Evolutionary conservation across 768 basidiomycete genomes (phyloP).

Genomic region (Pleurotus sapidus): DNA sequence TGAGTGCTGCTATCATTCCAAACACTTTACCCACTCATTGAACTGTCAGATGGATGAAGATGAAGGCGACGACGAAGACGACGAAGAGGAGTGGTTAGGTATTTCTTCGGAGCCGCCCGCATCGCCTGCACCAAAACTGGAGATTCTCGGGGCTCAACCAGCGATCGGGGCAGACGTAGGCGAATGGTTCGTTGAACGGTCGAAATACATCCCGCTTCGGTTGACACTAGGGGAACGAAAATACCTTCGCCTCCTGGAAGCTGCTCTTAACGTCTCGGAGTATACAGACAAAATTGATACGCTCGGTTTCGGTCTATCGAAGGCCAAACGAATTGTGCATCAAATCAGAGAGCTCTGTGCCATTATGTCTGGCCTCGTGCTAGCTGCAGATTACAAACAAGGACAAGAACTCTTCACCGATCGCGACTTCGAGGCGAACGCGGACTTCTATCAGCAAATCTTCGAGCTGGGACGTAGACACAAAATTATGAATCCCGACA

Average conservation of each 20-base stretch:
- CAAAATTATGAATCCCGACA: slow-evolving; percentile 92
- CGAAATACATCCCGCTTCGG: slow-evolving; percentile 79
- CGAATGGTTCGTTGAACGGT: slow-evolving; percentile 83
- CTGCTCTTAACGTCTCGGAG: slow-evolving; percentile 80
- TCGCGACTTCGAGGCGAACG: slow-evolving; percentile 78
- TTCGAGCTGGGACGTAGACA: slow-evolving; percentile 84
- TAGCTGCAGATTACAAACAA: slow-evolving; percentile 83
- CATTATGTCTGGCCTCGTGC: slow-evolving; percentile 79
- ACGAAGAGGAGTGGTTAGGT: slow-evolving; percentile 37
- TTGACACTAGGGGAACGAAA: slow-evolving; percentile 76
- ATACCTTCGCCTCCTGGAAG: slow-evolving; percentile 80
- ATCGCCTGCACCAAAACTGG: slow-evolving; percentile 15
- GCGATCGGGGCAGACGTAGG: slow-evolving; percentile 60
- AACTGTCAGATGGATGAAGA: slow-evolving; percentile 44
- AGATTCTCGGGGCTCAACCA: slow-evolving; percentile 55
- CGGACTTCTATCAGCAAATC: slow-evolving; percentile 74
- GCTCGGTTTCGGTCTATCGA: slow-evolving; percentile 71
- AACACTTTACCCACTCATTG: neutral
- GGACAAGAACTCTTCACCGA: slow-evolving; percentile 86
- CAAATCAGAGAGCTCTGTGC: slow-evolving; percentile 87
- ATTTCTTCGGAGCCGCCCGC: slow-evolving; percentile 25
- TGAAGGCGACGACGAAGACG: slow-evolving; percentile 39
- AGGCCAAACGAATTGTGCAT: slow-evolving; percentile 83
- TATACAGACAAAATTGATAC: slow-evolving; percentile 92
- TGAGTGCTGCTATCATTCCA: slow-evolving; percentile 15